Evolutionary conservation across 208 protist species (phyloP).

Genomic region (Trypanosoma scelopori): DNA sequence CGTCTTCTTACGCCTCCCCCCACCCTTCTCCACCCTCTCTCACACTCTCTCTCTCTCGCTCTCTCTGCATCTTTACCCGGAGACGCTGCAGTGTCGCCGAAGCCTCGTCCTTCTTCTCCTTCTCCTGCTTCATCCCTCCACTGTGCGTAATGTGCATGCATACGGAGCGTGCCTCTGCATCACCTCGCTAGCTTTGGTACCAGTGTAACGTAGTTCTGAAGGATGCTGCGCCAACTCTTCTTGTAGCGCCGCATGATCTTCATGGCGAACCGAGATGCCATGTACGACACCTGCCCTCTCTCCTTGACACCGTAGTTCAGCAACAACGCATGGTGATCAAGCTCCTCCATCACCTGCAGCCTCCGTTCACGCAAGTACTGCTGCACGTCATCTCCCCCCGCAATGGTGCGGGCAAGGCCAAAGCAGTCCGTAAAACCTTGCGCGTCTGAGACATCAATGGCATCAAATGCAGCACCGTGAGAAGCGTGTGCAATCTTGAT

Average conservation of each 20-base stretch:
- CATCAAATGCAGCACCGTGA: slow-evolving; percentile 86
- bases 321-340: slow-evolving; percentile 81
- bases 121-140: neutral
- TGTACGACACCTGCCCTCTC: slow-evolving; percentile 86
- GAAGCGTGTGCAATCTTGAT: slow-evolving; percentile 88
- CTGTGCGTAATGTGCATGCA: neutral
- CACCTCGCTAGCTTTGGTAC: slow-evolving; percentile 64
- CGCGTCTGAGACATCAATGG: slow-evolving; percentile 87
- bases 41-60: no score
- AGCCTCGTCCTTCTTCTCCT: neutral
- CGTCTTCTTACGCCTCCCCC: no score
- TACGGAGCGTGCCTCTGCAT: neutral
- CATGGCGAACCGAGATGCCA: slow-evolving; percentile 87
- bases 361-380: slow-evolving; percentile 78
- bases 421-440: slow-evolving; percentile 92
- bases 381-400: slow-evolving; percentile 66
- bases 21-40: no score
- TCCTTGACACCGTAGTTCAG: slow-evolving; percentile 83
- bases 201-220: slow-evolving; percentile 87
- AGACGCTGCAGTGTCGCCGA: neutral
- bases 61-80: neutral
- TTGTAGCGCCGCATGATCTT: slow-evolving; percentile 91
- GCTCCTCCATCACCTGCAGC: slow-evolving; percentile 88
- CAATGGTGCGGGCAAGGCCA: slow-evolving; percentile 72
- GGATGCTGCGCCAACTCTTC: slow-evolving; percentile 81